Conservation (phyloP, 106 monocot species). For the Apostasia ramifera region DNA sequence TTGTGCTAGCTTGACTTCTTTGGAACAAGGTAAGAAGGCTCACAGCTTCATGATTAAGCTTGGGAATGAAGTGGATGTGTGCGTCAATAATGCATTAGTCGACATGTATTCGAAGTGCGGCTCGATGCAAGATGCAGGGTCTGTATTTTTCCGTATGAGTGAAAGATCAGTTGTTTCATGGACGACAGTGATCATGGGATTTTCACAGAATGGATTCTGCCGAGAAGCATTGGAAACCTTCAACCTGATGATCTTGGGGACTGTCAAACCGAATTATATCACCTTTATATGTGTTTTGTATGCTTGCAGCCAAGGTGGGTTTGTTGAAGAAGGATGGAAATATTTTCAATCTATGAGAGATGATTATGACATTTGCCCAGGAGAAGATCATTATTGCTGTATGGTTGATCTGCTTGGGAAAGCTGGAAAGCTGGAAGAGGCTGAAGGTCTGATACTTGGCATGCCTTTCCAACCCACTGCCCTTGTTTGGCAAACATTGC, state of each 20-base stretch:
- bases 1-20: conserved; percentile 36
- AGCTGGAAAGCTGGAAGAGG: conserved; percentile 44
- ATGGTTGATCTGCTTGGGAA: conserved; percentile 79
- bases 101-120: conserved; percentile 92
- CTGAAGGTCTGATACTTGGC: conserved; percentile 52
- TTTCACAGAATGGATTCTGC: conserved; percentile 57
- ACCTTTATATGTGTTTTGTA: conserved; percentile 70
- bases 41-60: conserved; percentile 60
- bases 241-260: conserved; percentile 38
- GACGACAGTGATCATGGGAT: conserved; percentile 83
- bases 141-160: conserved; percentile 44
- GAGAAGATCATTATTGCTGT: conserved; percentile 74
- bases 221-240: conserved; percentile 39
- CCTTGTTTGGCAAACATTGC: conserved; percentile 59
- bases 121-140: conserved; percentile 28
- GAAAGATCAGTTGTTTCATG: conserved; percentile 47
- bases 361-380: conserved; percentile 40
- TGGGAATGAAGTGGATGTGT: conserved; percentile 37
- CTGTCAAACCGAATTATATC: conserved; percentile 39
- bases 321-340: conserved; percentile 56
- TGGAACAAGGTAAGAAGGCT: conserved; percentile 58
- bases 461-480: conserved; percentile 35
- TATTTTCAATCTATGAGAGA: conserved; percentile 44
- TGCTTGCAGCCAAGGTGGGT: conserved; percentile 76
- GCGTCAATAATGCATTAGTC: conserved; percentile 70